Percentiles rank a stretch among this genome's conserved stretches.
Conservation (phyloP, 2,329 filamentous ascomycete genomes). For the Fusarium proliferatum region DNA sequence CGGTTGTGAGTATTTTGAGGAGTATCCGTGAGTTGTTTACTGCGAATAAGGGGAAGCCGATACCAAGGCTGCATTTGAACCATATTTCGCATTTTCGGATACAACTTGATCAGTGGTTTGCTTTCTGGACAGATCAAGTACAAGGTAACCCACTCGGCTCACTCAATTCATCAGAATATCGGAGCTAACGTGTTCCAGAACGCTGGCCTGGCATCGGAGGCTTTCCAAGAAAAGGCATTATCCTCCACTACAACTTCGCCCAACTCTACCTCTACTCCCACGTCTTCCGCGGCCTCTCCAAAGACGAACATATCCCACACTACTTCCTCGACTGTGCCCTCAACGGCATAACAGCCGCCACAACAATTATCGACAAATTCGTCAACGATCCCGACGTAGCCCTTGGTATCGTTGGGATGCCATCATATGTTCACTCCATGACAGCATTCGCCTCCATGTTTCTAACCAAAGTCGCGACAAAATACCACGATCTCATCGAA, state of each 20-base stretch:
- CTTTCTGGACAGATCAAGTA: slow-evolving; percentile 47
- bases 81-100: slow-evolving; percentile 52
- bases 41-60: slow-evolving; percentile 61
- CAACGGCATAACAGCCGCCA: slow-evolving; percentile 50
- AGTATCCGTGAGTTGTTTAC: slow-evolving; percentile 66
- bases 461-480: slow-evolving; percentile 57
- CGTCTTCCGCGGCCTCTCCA: slow-evolving; percentile 51
- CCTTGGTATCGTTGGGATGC: slow-evolving; percentile 54
- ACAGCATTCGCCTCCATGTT: slow-evolving; percentile 63
- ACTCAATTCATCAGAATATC: too few relatives aligned
- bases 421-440: slow-evolving; percentile 64
- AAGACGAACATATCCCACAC: slow-evolving; percentile 40
- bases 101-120: slow-evolving; percentile 52
- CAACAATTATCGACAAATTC: slow-evolving; percentile 55
- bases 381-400: slow-evolving; percentile 54
- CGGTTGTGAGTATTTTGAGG: slow-evolving; percentile 66
- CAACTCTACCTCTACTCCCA: slow-evolving; percentile 55
- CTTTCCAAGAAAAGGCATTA: slow-evolving; percentile 52
- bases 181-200: slow-evolving; percentile 38
- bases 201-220: slow-evolving; percentile 49
- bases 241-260: slow-evolving; percentile 53
- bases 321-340: slow-evolving; percentile 46
- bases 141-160: slow-evolving; percentile 27
- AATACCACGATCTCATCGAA: slow-evolving; percentile 54
- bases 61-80: slow-evolving; percentile 62